These are phyloP conservation scores for Kodamaea arcana DNA, from an alignment of 1,139 yeast species.

Conservation along the genomic window DNA sequence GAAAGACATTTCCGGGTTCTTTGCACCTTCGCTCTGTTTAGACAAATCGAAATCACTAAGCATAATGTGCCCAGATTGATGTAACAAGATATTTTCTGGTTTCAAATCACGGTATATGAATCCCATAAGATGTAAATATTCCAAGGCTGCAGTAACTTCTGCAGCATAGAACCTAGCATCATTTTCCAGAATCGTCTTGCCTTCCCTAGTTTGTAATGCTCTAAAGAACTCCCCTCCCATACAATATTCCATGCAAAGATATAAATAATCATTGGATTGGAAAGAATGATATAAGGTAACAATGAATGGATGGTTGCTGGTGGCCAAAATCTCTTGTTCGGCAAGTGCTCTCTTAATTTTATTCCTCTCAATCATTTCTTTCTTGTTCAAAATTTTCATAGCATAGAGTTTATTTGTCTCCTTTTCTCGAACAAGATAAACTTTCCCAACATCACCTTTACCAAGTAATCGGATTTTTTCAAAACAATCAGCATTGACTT, in stretches of 20 bases:
- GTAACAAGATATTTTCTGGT: conserved; percentile 89
- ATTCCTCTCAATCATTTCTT: conserved; percentile 92
- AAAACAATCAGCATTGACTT: conserved; percentile 82
- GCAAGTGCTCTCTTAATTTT: conserved; percentile 93
- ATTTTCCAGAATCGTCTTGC: conserved; percentile 78
- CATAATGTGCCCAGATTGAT: conserved; percentile 97
- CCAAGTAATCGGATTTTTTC: conserved; percentile 87
- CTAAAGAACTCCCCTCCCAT: conserved; percentile 99
- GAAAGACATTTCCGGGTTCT: conserved; percentile 48
- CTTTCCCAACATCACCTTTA: conserved; percentile 97
- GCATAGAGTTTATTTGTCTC: conserved; percentile 75
- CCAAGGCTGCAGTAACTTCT: conserved; percentile 96
- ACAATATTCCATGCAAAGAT: conserved; percentile 96
- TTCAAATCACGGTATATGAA: conserved; percentile 91
- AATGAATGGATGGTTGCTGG: conserved; percentile 94
- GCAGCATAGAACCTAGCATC: conserved; percentile 96
- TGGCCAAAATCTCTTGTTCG: conserved; percentile 93
- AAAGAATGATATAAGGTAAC: conserved; percentile 95
- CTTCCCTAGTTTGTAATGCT: conserved; percentile 86
- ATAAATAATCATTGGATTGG: conserved; percentile 89
- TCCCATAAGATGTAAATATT: conserved; percentile 93
- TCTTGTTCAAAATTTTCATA: conserved; percentile 84
- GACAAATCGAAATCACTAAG: conserved; percentile 93
- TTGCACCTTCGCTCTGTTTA: conserved; percentile 74
- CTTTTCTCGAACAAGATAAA: conserved; percentile 83